Evolutionary conservation across 495 filamentous ascomycete genomes (phyloP).

Genomic region (Lindgomyces ingoldianus): DNA sequence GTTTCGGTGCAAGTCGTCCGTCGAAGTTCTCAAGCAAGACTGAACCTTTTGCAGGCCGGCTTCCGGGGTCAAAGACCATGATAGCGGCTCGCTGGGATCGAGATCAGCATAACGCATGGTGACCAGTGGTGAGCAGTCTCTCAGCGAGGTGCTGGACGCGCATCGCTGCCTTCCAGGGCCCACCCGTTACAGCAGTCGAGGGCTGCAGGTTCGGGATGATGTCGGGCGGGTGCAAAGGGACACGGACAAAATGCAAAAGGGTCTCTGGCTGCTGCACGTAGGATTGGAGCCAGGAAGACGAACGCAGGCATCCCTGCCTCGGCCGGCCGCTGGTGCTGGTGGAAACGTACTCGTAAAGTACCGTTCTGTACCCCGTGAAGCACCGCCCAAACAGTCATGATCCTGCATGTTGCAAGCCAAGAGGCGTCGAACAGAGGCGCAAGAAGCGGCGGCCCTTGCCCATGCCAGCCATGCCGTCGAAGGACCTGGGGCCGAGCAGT

Average conservation of each 20-base stretch:
- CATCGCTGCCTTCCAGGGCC: slow-evolving; percentile 11
- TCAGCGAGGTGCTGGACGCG: not conserved
- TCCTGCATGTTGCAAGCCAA: slow-evolving; percentile 33
- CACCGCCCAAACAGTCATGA: slow-evolving; percentile 26
- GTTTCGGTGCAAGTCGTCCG: slow-evolving; percentile 18
- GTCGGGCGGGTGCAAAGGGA: slow-evolving; percentile 4
- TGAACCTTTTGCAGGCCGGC: slow-evolving; percentile 19
- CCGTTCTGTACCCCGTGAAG: slow-evolving; percentile 15
- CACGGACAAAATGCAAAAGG: slow-evolving; percentile 9
- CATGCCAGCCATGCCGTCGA: not conserved
- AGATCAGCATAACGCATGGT: slow-evolving; percentile 12
- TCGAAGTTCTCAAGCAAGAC: not conserved
- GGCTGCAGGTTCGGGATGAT: slow-evolving; percentile 9
- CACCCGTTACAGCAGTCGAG: not conserved
- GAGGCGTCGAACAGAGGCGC: slow-evolving; percentile 24
- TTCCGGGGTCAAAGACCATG: slow-evolving; percentile 16
- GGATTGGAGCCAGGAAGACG: not conserved
- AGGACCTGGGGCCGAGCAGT: slow-evolving; percentile 15
- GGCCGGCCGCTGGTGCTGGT: not conserved
- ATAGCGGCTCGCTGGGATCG: slow-evolving; percentile 8
- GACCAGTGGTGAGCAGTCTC: not conserved
- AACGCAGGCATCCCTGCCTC: not conserved
- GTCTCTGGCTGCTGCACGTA: too few species aligned
- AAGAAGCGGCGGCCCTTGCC: not conserved
- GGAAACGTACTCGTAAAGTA: slow-evolving; percentile 32